phyloP scores from a whole-genome alignment of 768 basidiomycete genomes.

The Termitomyces sp. region DNA sequence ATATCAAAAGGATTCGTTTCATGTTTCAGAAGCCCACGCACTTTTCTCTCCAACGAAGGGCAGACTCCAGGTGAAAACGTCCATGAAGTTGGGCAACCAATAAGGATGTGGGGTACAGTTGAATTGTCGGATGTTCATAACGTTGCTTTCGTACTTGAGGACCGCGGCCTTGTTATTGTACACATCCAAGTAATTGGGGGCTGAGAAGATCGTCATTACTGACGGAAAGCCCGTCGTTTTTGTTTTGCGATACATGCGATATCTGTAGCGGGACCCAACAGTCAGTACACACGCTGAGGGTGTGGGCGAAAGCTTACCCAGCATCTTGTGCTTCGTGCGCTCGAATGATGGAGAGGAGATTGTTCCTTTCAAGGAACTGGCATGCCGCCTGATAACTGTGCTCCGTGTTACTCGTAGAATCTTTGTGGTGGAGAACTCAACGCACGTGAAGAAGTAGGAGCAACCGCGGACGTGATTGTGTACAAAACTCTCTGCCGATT shows the following conservation, averaged over 20 bases:
- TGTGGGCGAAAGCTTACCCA: slow-evolving; percentile 51
- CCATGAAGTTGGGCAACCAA: slow-evolving; percentile 99
- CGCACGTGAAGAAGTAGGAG: slow-evolving; percentile 82
- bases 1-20: slow-evolving; percentile 1
- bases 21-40: slow-evolving; percentile 29
- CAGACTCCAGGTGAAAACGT: slow-evolving; percentile 98
- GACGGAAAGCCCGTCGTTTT: slow-evolving; percentile 98
- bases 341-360: slow-evolving; percentile 92
- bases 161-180: slow-evolving; percentile 99
- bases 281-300: not conserved
- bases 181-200: slow-evolving; percentile 96
- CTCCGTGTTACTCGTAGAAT: slow-evolving; percentile 7
- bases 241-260: slow-evolving; percentile 99
- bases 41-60: slow-evolving; percentile 99
- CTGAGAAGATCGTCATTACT: slow-evolving; percentile 99
- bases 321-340: slow-evolving; percentile 99
- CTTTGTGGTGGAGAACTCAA: not conserved
- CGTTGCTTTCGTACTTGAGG: slow-evolving; percentile 98
- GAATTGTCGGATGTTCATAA: slow-evolving; percentile 98
- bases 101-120: slow-evolving; percentile 95
- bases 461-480: slow-evolving; percentile 98
- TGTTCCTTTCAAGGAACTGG: slow-evolving; percentile 96
- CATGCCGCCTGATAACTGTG: slow-evolving; percentile 93
- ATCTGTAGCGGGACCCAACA: slow-evolving; percentile 40
- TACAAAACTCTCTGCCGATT: slow-evolving; percentile 83